phyloP scores from a whole-genome alignment of 2,329 filamentous ascomycete species.

The Teratosphaeria zuluensis region DNA sequence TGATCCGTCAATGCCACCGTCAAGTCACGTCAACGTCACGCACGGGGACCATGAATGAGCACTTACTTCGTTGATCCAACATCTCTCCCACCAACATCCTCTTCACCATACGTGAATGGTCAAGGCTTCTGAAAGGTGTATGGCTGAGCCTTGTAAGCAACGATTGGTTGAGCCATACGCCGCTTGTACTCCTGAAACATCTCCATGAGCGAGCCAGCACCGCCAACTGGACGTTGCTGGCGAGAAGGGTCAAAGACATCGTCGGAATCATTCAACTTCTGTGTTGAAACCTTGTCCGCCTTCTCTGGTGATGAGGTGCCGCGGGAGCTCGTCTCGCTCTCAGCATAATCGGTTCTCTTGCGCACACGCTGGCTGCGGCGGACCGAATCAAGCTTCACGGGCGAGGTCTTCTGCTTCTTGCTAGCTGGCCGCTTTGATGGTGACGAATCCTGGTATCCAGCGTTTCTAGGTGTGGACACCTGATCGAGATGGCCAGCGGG shows the following conservation, averaged over 20 bases:
- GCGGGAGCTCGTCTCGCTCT: slow-evolving; percentile 1
- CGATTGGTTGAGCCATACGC: background rate
- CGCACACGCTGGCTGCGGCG: slow-evolving; percentile 11
- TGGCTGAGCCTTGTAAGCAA: background rate
- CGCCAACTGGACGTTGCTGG: background rate
- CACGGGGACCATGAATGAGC: background rate
- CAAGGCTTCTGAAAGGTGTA: background rate
- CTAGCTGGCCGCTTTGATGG: background rate
- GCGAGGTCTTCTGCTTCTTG: background rate
- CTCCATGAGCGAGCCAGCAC: background rate
- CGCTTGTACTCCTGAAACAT: background rate
- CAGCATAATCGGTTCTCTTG: slow-evolving; percentile 10
- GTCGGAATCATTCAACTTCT: background rate
- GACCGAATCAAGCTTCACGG: background rate
- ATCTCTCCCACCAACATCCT: background rate
- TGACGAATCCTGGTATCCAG: background rate
- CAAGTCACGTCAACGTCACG: background rate
- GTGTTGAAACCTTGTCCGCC: background rate
- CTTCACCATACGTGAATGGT: background rate
- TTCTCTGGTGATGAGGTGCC: background rate
- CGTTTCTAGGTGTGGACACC: background rate
- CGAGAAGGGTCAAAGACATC: background rate
- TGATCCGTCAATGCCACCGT: background rate
- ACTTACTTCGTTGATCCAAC: background rate
- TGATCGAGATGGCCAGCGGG: background rate